Base-by-base conservation (phyloP, 1,284 basidiomycete species). In the Boletus subluridellus region DNA sequence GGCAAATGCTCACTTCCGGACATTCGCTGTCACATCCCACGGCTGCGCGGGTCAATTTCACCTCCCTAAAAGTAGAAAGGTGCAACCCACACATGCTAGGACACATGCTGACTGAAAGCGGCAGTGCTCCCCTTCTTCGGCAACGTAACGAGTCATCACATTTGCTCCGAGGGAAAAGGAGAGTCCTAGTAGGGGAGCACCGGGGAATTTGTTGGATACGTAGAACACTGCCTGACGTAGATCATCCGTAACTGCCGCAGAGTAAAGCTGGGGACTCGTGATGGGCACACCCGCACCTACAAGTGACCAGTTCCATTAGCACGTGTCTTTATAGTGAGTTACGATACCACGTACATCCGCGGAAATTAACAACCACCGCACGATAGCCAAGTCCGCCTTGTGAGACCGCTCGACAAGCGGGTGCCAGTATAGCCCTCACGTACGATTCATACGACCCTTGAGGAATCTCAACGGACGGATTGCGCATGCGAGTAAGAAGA, bases 121-220 rank as follows among this genome's bases (percentile, higher is more conserved):
- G 60, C 87, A 90, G 10, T 78, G 68, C n/a, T 82, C 80, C 10
- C 90, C 90, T 69, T 95, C 90, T 73, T 97, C 89, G 7, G 92
- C 94, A 51, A 96, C 77, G 74, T 97, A 98, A 62, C 93, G 84
- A n/a, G 92, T 89, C 62, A 99, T 76, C 45, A 98, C 89, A 68
- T 94, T 93, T 41, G 95, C 93, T 52, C 96, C 97, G 49, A 99
- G 84, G 4, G 94, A 97, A 77, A 98, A 99, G 7, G 94, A 94
- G 32, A 97, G 76, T 12, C 92, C 96, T 37, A 95, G 77, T 42
- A 98, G 77, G 8, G 89, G 90, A 0, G 95, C 92, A 26, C 82
- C 75, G 3, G 97, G 95, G 67, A 89, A 95, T 59, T 78, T 75
- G 59, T 84, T 74, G 6, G 86, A 80, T 53, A 98, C 83, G 74